Percentiles rank a stretch among this genome's conserved stretches.
These are phyloP conservation scores for Lentinula novae-zelandiae DNA, from an alignment of 1,284 basidiomycete species.

Conservation along the genomic window DNA sequence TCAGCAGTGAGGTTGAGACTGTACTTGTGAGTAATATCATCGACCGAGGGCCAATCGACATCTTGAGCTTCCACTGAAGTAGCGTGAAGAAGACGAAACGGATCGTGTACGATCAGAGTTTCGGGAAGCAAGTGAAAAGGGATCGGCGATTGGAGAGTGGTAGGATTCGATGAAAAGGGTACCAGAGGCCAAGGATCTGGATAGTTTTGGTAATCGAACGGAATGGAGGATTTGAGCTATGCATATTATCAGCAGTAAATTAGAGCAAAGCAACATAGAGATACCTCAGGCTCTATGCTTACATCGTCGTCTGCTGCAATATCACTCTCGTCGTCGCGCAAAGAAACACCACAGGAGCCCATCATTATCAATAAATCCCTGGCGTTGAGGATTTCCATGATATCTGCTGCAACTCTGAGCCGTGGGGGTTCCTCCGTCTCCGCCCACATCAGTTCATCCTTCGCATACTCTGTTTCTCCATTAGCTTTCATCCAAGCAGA, in stretches of 20 bases:
- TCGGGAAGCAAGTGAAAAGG: slow-evolving; percentile 21
- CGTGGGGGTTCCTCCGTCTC: slow-evolving; percentile 13
- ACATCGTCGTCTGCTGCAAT: background rate
- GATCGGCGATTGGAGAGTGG: slow-evolving; percentile 18
- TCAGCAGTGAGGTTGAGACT: slow-evolving; percentile 13
- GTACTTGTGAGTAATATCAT: slow-evolving; percentile 16
- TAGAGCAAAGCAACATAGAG: background rate
- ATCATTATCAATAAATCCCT: slow-evolving; percentile 5
- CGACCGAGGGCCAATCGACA: background rate
- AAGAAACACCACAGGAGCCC: background rate
- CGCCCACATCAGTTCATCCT: slow-evolving; percentile 14
- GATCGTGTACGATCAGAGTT: slow-evolving; percentile 25
- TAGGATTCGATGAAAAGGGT: slow-evolving; percentile 12
- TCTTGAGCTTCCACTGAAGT: background rate
- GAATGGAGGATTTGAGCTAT: background rate
- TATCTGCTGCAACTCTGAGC: slow-evolving; percentile 6
- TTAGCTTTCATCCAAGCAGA: slow-evolving; percentile 8
- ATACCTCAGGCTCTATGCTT: background rate
- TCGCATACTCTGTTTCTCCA: slow-evolving; percentile 13
- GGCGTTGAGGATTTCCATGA: slow-evolving; percentile 2
- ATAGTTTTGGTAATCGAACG: slow-evolving; percentile 13
- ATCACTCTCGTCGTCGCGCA: background rate
- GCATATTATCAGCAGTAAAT: background rate
- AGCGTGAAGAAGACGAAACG: slow-evolving; percentile 17
- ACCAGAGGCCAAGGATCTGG: slow-evolving; percentile 14